Percentiles rank a stretch among this genome's conserved stretches.
Conservation (phyloP, 306 rosid genomes). For the Cucurbita argyrosperma region DNA sequence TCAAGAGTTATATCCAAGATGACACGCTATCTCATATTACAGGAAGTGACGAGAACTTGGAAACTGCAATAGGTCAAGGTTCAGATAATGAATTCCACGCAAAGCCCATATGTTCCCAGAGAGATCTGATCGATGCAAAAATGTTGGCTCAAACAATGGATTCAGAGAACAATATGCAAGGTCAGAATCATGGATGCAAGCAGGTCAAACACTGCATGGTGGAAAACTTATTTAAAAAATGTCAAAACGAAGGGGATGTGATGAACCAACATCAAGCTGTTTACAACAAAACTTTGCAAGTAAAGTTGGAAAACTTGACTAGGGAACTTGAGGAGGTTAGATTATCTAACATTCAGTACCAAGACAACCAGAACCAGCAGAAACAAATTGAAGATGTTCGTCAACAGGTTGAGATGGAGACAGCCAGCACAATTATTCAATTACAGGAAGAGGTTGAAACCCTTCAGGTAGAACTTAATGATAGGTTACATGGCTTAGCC, state of each 20-base stretch:
- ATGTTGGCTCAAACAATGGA: constrained; percentile 9
- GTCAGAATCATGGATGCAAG: constrained; percentile 5
- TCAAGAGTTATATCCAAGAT: constrained; percentile 41
- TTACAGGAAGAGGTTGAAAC: constrained; percentile 76
- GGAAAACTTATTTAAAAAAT: not conserved
- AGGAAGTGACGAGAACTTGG: constrained; percentile 20
- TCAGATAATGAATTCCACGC: constrained; percentile 10
- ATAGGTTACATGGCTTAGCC: constrained; percentile 34
- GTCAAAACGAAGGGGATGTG: constrained; percentile 1
- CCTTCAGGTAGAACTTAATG: constrained; percentile 58
- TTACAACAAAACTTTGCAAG: constrained; percentile 27
- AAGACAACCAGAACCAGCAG: constrained; percentile 44
- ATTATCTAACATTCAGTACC: constrained; percentile 38
- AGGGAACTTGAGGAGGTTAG: constrained; percentile 66
- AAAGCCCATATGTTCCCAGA: not conserved
- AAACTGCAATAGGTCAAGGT: constrained; percentile 17
- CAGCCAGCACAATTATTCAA: constrained; percentile 68
- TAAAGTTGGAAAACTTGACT: constrained; percentile 46
- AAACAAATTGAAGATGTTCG: constrained; percentile 48
- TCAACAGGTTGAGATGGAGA: constrained; percentile 89
- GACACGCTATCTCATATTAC: constrained; percentile 27
- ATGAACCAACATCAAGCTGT: constrained; percentile 17
- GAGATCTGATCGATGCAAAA: constrained; percentile 18
- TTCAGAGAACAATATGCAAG: constrained; percentile 1
- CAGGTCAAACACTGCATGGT: not conserved